Conservation (phyloP, 2,329 filamentous ascomycete genomes). For the Fusarium oligoseptatum region DNA sequence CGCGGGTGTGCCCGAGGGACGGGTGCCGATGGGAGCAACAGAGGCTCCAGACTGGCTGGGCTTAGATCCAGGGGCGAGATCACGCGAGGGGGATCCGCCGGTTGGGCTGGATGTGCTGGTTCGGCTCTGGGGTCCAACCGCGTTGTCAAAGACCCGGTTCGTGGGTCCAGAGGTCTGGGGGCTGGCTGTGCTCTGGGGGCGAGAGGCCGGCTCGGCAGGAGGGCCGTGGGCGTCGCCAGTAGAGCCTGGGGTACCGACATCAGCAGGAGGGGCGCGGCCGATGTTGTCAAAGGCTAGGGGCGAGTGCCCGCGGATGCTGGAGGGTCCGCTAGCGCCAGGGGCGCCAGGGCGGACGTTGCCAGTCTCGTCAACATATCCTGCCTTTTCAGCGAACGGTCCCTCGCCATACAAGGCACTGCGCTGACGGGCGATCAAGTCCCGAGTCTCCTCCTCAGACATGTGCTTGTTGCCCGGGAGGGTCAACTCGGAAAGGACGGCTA, state of each 20-base stretch:
- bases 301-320: slow-evolving; percentile 80
- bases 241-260: slow-evolving; percentile 57
- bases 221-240: slow-evolving; percentile 61
- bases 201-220: slow-evolving; percentile 68
- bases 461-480: slow-evolving; percentile 70
- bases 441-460: slow-evolving; percentile 96
- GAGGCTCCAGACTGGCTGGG: slow-evolving; percentile 69
- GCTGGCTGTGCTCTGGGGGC: slow-evolving; percentile 87
- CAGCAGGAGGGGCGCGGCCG: slow-evolving; percentile 56
- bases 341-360: slow-evolving; percentile 73
- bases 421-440: slow-evolving; percentile 95
- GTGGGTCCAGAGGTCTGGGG: slow-evolving; percentile 73
- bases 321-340: slow-evolving; percentile 73
- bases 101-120: slow-evolving; percentile 88
- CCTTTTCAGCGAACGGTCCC: slow-evolving; percentile 75
- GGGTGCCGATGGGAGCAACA: slow-evolving; percentile 94
- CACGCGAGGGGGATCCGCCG: slow-evolving; percentile 81
- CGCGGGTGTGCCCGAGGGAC: slow-evolving; percentile 74
- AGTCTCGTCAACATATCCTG: slow-evolving; percentile 77
- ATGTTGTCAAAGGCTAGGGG: slow-evolving; percentile 81
- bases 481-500: slow-evolving; percentile 66
- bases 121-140: slow-evolving; percentile 71
- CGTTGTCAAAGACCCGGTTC: slow-evolving; percentile 73
- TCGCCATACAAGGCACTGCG: slow-evolving; percentile 94
- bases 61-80: slow-evolving; percentile 67